Evolutionary conservation across 139 green algal species (phyloP), one percentile per base, ranked within the genome.

Genomic region (Deuterostichococcus epilithicus): DNA sequence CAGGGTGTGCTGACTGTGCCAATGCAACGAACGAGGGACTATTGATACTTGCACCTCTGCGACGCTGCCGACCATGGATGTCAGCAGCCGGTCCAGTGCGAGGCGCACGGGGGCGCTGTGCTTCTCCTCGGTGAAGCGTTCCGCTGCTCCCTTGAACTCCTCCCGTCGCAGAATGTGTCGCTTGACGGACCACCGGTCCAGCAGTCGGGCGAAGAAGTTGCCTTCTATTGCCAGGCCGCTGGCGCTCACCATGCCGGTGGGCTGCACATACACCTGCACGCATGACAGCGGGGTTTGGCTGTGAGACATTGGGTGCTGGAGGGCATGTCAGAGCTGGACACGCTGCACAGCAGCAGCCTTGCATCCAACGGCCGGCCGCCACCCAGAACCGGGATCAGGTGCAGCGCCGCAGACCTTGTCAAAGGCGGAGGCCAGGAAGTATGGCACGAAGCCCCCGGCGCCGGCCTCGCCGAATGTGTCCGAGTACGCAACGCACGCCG

Each of bases 401-500:
- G n/a, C n/a, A n/a, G n/a, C n/a, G n/a, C n/a, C n/a, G n/a, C n/a
- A n/a, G n/a, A 75, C 68, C 67, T 75, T 80, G 22, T 76, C 68
- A 33, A 70, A 80, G 3, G 77, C 83, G 25, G 77, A 79, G 2
- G 86, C 88, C 38, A 92, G 45, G 73, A 88, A 87, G 81, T 91
- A 92, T 28, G 77, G 26, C 6, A 70, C 44, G 13, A 83, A 90
- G 34, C 79, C 87, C 58, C 80, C 84, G 28, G 26, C 58, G 35
- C 89, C 89, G 5, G 72, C 82, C 76, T 91, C 86, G 1, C 89
- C 88, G 82, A 88, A 91, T 1, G 70, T 52, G 58, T 86, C 73
- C 35, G 80, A 76, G 38, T 84, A 92, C 1, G 88, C 88, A 35
- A 85, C 78, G n/a, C 81, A 83, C 0, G 73, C 58, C 0, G 79